Conservation (phyloP, 805 yeast species). For the Kluyveromyces starmeri region DNA sequence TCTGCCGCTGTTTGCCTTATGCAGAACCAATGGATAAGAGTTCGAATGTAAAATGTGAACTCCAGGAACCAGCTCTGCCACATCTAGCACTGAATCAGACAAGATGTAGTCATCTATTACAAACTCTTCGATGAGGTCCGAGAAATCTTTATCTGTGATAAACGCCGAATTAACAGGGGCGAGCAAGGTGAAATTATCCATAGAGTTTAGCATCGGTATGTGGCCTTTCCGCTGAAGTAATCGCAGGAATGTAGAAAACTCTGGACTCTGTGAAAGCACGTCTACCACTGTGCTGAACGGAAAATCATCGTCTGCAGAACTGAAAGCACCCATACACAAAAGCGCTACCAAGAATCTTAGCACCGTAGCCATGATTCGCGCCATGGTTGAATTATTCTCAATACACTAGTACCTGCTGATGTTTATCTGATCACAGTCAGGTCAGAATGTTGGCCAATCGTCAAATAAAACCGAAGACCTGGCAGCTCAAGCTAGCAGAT, state of each 20-base stretch:
- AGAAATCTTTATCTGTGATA: constrained; percentile 15
- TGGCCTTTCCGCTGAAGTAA: constrained; percentile 53
- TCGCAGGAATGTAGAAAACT: constrained; percentile 56
- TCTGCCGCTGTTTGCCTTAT: constrained; percentile 10
- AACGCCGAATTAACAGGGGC: constrained; percentile 83
- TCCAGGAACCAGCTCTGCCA: constrained; percentile 14
- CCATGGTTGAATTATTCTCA: no score
- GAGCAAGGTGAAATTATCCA: constrained; percentile 58
- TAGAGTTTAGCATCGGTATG: constrained; percentile 50
- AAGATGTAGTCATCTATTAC: constrained; percentile 23
- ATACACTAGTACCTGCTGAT: no score
- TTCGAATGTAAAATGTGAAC: constrained; percentile 10
- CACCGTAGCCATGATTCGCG: no score
- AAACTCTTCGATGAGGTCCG: constrained; percentile 9
- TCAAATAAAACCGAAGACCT: no score
- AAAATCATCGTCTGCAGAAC: constrained; percentile 11
- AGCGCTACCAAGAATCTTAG: no score
- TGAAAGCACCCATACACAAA: no score
- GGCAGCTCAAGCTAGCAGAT: no score
- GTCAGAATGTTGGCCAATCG: no score
- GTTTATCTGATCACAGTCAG: no score
- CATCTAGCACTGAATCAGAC: constrained; percentile 30
- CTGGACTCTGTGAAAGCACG: constrained; percentile 55
- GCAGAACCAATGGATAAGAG: constrained; percentile 14
- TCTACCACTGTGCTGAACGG: constrained; percentile 49